Conservation (phyloP, 1,139 yeast species). For the Hyphopichia burtonii region DNA sequence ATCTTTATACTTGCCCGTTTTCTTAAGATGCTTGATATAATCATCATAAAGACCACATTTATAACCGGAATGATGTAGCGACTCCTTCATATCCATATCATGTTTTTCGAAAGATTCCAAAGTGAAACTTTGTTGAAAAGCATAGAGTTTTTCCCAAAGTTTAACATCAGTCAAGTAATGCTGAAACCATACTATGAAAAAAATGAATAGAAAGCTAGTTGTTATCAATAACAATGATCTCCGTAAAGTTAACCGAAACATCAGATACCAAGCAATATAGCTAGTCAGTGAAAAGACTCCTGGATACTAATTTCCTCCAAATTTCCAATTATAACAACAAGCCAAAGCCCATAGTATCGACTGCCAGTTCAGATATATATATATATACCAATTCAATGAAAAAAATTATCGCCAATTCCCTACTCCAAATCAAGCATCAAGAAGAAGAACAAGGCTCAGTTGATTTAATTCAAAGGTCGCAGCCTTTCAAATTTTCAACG, state of each 20-base stretch:
- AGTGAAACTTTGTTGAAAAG: background rate
- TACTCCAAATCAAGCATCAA: background rate
- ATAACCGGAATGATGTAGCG: constrained; percentile 33
- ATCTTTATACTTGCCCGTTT: background rate
- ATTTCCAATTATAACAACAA: too few species aligned
- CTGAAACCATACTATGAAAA: background rate
- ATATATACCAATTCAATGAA: too few species aligned
- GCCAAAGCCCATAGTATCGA: too few species aligned
- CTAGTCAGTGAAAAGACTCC: too few species aligned
- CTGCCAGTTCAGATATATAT: too few species aligned
- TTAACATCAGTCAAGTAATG: background rate
- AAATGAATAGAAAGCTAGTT: background rate
- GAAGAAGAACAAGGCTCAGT: background rate
- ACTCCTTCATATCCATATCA: constrained; percentile 18
- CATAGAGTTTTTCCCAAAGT: background rate
- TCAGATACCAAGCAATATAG: too few species aligned
- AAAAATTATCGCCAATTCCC: too few species aligned
- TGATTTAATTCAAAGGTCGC: background rate
- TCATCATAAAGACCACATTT: constrained; percentile 12
- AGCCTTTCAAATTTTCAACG: too few species aligned
- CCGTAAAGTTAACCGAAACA: constrained; percentile 1
- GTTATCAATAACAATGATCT: background rate
- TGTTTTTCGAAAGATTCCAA: constrained; percentile 1
- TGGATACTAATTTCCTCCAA: too few species aligned
- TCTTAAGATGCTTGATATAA: background rate